Evolutionary conservation across 495 filamentous ascomycete genomes (phyloP).

Genomic region (Pyrenopolyporus hunteri): DNA sequence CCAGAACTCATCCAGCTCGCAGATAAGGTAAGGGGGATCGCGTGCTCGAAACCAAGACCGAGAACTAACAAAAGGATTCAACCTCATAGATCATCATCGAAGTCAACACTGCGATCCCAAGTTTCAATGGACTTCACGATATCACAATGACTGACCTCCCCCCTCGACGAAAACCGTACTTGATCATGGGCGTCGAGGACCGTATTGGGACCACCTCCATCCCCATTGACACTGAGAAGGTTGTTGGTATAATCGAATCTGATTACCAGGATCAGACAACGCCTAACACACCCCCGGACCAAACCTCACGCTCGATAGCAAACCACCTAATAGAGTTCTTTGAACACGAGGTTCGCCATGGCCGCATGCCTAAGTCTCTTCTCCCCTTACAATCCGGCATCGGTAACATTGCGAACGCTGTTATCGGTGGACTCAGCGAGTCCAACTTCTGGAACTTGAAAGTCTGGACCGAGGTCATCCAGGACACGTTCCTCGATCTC

Average conservation of each 20-base stretch:
- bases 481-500: conserved; percentile 92
- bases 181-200: conserved; percentile 79
- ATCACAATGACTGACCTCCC: conserved; percentile 87
- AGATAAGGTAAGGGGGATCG: conserved; percentile 63
- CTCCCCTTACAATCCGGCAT: conserved; percentile 89
- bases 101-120: conserved; percentile 86
- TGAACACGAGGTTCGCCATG: conserved; percentile 75
- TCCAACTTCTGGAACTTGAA: conserved; percentile 87
- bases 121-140: conserved; percentile 88
- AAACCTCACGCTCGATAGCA: conserved; percentile 72
- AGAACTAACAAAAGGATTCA: conserved; percentile 2
- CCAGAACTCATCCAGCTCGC: conserved; percentile 89
- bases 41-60: neutral
- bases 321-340: conserved; percentile 86
- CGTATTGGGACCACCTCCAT: conserved; percentile 84
- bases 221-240: conserved; percentile 87
- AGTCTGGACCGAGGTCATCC: conserved; percentile 94
- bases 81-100: conserved; percentile 75
- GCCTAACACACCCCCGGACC: conserved; percentile 79
- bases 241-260: conserved; percentile 84
- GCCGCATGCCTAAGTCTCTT: conserved; percentile 76
- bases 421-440: conserved; percentile 81
- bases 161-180: conserved; percentile 80
- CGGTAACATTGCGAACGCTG: conserved; percentile 93
- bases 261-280: conserved; percentile 83